Base-by-base conservation (phyloP, 2,329 filamentous ascomycete genomes). In the Microdochium trichocladiopsis region DNA sequence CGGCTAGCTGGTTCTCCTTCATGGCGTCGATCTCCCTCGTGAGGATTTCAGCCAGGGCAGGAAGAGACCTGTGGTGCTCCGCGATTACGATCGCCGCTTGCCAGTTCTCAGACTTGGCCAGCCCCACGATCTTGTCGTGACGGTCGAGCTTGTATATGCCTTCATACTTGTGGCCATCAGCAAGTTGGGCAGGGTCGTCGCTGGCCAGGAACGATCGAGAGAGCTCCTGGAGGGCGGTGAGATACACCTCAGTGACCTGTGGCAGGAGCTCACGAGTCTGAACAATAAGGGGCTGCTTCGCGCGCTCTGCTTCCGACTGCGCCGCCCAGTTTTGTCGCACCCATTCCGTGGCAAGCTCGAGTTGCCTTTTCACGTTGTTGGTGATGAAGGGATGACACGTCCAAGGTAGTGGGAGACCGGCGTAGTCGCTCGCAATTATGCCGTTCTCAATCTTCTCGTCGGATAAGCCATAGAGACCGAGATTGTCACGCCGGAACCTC, bases 331-430 rank as follows among this genome's bases (percentile, higher is more conserved):
- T 70, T 50, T 76, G 71, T 48, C 75, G 72, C 3, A 80, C 70
- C 80, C 79, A 83, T 53, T 77, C 73, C 24, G 77, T 72, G 37
- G 75, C 76, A 18, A 86, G 73, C 56, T 84, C 79, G 23, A 81
- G 71, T 16, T 85, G 73, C 18, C 82, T 80, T 61, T 82, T 80
- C 12, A 76, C 61, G 55, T 84, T 85, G 64, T 84, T 84, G 50
- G 82, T 78, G 52, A 84, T 73, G 56, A 77, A 82, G 45, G 72
- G 68, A 58, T 80, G 83, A 16, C 89, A 91, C 0, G 92, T 96
- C 94, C 94, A 99, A 47, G 92, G 88, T 54, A 89, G 84, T 0
- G 87, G 82, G 9, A 96, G 75, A 11, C 78, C 81, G 21, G 84
- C 78, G 62, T 90, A 92, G 47, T 82, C 80, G 16, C 77, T 72